Base-by-base conservation (phyloP, 2,329 filamentous ascomycete species). In the Aspergillus alliaceus region DNA sequence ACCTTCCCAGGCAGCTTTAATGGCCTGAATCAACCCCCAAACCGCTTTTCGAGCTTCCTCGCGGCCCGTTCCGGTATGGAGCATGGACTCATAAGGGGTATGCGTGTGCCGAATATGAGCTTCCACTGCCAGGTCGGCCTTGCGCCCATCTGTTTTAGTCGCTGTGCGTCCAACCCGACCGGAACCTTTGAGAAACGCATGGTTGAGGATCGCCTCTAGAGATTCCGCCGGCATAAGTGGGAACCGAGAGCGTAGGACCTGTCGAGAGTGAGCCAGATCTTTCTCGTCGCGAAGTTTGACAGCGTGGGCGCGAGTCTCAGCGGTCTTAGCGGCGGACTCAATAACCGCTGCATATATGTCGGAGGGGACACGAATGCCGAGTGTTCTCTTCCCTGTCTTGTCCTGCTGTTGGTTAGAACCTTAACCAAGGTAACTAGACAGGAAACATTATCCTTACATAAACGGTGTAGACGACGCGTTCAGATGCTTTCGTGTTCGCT, bases 301-400 rank as follows among this genome's bases (percentile, higher is more conserved):
- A 11, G 75, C 74, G 4, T 68, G 68, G 31, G 73, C 74, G 18
- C 80, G 78, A 1, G 72, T 65, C 7, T 70, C 49, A 1, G 76
- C 68, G 1, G 80, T 82, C 25, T 69, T 66, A 6, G 72, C 68
- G 0, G 78, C 76, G 35, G 70, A 66, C 27, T 65, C 53, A 20
- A 74, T 66, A 14, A 82, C 79, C 8, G 69, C 59, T 6, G 64
- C 53, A 53, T 79, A 63, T 22, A 81, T 72, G 6, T 66, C 63
- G 15, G 60, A 62, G 0, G 78, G 79, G 3, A 80, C 72, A 37
- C 78, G 75, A 20, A 83, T 69, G 14, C 80, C 80, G 15, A 78
- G 59, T 29, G 63, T 64, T 29, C 59, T 65, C 55, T 71, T 73
- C 31, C 66, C 70, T 34, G 64, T 53, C 40, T 64, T 65, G 57